Evolutionary conservation across 768 basidiomycete genomes (phyloP).

Genomic region (Leccinum truebloodii): DNA sequence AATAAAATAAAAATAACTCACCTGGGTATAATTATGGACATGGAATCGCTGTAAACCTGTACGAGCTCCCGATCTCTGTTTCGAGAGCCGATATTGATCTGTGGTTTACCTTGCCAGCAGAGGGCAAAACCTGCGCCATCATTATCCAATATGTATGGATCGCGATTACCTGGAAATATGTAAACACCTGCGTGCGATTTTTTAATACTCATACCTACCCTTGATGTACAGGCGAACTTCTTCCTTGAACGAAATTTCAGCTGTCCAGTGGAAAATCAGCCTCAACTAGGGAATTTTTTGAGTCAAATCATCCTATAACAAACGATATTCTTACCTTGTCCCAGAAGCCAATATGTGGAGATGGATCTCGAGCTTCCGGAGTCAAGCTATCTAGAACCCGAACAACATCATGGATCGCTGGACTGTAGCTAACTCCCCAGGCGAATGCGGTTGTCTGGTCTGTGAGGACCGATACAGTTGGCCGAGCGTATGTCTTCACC

Average conservation of each 20-base stretch:
- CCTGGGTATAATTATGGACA: slow-evolving; percentile 86
- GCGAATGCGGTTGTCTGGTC: slow-evolving; percentile 68
- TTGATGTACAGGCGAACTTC: slow-evolving; percentile 85
- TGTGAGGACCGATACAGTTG: slow-evolving; percentile 66
- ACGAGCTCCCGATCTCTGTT: slow-evolving; percentile 77
- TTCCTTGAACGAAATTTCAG: slow-evolving; percentile 62
- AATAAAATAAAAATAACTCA: slow-evolving; percentile 39
- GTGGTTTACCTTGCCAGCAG: slow-evolving; percentile 77
- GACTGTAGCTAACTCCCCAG: slow-evolving; percentile 88
- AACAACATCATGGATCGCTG: slow-evolving; percentile 86
- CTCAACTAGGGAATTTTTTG: slow-evolving; percentile 49
- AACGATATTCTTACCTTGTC: slow-evolving; percentile 65
- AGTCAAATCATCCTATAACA: not conserved
- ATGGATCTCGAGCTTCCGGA: slow-evolving; percentile 75
- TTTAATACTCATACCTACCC: slow-evolving; percentile 51
- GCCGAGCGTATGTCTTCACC: slow-evolving; percentile 87
- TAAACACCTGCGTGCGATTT: slow-evolving; percentile 12
- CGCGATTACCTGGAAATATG: slow-evolving; percentile 61
- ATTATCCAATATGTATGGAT: slow-evolving; percentile 71
- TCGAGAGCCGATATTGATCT: slow-evolving; percentile 64
- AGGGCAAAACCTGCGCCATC: slow-evolving; percentile 86
- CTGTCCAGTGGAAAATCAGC: slow-evolving; percentile 81
- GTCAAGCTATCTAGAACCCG: slow-evolving; percentile 80
- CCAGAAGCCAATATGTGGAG: slow-evolving; percentile 89
- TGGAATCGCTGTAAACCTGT: slow-evolving; percentile 78